phyloP scores from a whole-genome alignment of 2,329 filamentous ascomycete species.

The Fusarium continuum region DNA sequence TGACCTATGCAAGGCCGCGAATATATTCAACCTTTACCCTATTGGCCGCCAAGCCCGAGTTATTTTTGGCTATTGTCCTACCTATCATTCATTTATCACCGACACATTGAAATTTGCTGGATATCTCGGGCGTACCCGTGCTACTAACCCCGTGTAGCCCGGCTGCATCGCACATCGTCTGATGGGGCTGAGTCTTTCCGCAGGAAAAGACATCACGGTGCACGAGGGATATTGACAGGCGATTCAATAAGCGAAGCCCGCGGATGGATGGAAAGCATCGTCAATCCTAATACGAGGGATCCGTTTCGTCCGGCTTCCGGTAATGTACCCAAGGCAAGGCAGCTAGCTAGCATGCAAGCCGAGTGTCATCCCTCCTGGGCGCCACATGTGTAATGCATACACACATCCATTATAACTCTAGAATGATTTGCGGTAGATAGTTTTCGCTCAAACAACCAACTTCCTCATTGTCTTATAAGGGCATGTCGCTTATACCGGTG shows the following conservation, averaged over 20 bases:
- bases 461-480: background rate
- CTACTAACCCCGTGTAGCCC: slow-evolving; percentile 20
- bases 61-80: slow-evolving; percentile 24
- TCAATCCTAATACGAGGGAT: slow-evolving; percentile 17
- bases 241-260: slow-evolving; percentile 37
- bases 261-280: slow-evolving; percentile 29
- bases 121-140: slow-evolving; percentile 14
- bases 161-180: slow-evolving; percentile 28
- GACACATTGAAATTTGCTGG: slow-evolving; percentile 1
- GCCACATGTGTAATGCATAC: slow-evolving; percentile 32
- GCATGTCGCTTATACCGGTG: background rate
- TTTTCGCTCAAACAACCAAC: background rate
- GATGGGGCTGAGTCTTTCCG: slow-evolving; percentile 26
- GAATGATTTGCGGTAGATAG: background rate
- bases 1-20: background rate
- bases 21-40: background rate
- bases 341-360: slow-evolving; percentile 13
- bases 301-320: slow-evolving; percentile 27
- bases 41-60: slow-evolving; percentile 13
- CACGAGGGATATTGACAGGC: slow-evolving; percentile 21
- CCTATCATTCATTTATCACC: slow-evolving; percentile 22
- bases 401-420: slow-evolving; percentile 16
- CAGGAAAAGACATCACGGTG: slow-evolving; percentile 32
- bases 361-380: slow-evolving; percentile 27
- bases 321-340: slow-evolving; percentile 4